Percentiles rank a stretch among this genome's conserved stretches.
Conservation (phyloP, 2,329 filamentous ascomycete genomes). For the Akanthomyces dipterigenus region DNA sequence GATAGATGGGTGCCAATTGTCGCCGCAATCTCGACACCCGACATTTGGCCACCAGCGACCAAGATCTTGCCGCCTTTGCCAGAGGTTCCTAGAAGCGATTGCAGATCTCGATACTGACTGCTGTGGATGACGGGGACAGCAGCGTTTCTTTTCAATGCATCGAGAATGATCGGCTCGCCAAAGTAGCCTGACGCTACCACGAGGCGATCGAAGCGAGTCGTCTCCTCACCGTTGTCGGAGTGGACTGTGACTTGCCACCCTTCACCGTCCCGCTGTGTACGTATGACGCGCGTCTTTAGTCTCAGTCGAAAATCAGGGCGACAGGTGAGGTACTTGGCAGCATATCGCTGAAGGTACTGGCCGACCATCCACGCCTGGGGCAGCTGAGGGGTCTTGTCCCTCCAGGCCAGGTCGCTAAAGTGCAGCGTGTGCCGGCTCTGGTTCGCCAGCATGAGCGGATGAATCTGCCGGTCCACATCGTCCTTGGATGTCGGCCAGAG, state of each 20-base stretch:
- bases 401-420: conserved; percentile 68
- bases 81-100: conserved; percentile 36
- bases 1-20: conserved; percentile 67
- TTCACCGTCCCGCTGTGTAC: conserved; percentile 27
- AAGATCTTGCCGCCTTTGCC: conserved; percentile 53
- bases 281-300: conserved; percentile 41
- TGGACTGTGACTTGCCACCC: conserved; percentile 36
- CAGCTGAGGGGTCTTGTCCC: conserved; percentile 52
- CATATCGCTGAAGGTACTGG: conserved; percentile 61
- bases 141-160: conserved; percentile 27
- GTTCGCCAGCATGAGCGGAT: conserved; percentile 66
- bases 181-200: conserved; percentile 74
- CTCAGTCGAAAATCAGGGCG: conserved; percentile 36
- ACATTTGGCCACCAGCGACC: conserved; percentile 76
- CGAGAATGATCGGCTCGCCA: conserved; percentile 49
- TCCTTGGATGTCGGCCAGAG: conserved; percentile 60
- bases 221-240: conserved; percentile 30
- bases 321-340: conserved; percentile 46
- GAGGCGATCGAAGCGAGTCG: conserved; percentile 60
- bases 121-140: conserved; percentile 57
- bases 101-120: conserved; percentile 54
- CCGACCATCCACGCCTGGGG: conserved; percentile 74
- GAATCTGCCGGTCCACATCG: conserved; percentile 46
- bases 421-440: conserved; percentile 71
- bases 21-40: conserved; percentile 69